phyloP scores from a whole-genome alignment of 495 filamentous ascomycete genomes.

The Friedmanniomyces endolithicus region DNA sequence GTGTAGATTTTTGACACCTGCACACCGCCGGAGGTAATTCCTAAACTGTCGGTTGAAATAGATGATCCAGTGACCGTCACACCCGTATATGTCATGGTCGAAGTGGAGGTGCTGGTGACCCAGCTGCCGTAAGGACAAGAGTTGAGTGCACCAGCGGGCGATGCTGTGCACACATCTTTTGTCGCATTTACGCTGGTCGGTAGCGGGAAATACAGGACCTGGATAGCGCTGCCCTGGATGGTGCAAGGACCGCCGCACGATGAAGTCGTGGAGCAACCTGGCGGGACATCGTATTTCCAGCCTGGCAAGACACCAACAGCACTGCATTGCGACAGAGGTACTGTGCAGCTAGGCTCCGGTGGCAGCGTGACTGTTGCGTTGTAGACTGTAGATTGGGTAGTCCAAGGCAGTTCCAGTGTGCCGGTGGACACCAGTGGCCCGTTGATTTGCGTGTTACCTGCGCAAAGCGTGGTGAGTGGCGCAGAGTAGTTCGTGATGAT shows the following conservation, averaged over 20 bases:
- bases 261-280: not conserved
- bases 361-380: not conserved
- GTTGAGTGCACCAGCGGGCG: not conserved
- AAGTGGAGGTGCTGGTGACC: too few species aligned
- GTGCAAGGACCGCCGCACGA: not conserved
- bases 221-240: not conserved
- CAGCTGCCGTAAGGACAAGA: not conserved
- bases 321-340: not conserved
- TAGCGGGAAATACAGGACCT: not conserved
- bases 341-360: not conserved
- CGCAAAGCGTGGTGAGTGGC: not conserved
- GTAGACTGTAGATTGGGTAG: not conserved
- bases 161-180: not conserved
- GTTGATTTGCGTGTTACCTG: not conserved
- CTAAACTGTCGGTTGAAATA: not conserved
- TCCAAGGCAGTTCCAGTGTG: not conserved
- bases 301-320: not conserved
- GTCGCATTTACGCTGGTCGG: not conserved
- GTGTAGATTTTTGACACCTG: not conserved
- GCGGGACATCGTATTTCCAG: not conserved
- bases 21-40: not conserved
- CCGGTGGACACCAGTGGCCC: not conserved
- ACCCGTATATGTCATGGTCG: too few species aligned
- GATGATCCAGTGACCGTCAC: too few species aligned
- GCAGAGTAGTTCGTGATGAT: conserved; percentile 1